These are phyloP conservation scores for Xylaria acuta DNA, from an alignment of 495 filamentous ascomycete species.

Conservation along the genomic window DNA sequence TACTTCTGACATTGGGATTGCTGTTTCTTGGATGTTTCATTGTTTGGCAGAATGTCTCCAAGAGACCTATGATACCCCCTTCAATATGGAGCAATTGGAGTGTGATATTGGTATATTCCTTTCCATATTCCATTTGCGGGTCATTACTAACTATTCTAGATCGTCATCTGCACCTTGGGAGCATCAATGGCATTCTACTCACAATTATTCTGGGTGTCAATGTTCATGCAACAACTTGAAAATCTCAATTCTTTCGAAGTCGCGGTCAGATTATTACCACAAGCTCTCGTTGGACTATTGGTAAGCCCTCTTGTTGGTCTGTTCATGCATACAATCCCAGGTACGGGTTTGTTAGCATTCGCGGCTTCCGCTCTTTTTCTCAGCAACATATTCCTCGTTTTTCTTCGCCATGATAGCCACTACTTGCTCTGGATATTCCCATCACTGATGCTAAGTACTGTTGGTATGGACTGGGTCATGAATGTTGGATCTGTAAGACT, in stretches of 20 bases:
- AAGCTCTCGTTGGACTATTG: constrained; percentile 44
- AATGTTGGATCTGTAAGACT: constrained; percentile 46
- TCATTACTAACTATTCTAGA: constrained; percentile 21
- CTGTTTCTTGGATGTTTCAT: constrained; percentile 58
- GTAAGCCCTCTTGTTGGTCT: constrained; percentile 44
- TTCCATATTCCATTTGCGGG: not conserved
- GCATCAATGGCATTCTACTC: constrained; percentile 50
- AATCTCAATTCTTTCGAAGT: constrained; percentile 41
- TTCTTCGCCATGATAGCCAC: constrained; percentile 41
- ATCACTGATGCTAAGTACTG: constrained; percentile 42
- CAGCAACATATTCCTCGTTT: constrained; percentile 44
- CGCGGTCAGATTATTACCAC: constrained; percentile 42
- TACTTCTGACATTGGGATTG: constrained; percentile 61
- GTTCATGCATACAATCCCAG: constrained; percentile 42
- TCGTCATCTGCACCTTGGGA: constrained; percentile 39
- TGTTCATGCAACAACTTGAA: constrained; percentile 48
- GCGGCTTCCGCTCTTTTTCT: constrained; percentile 37
- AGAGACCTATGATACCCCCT: constrained; percentile 43
- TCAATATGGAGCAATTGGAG: constrained; percentile 43
- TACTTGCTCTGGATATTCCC: constrained; percentile 47
- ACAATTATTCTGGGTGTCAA: constrained; percentile 47
- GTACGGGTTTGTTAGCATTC: constrained; percentile 38
- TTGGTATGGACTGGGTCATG: constrained; percentile 49
- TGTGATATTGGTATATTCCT: constrained; percentile 38
- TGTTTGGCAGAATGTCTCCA: constrained; percentile 57